Evolutionary conservation across 805 yeast genomes (phyloP).

Genomic region (Monosporozyma aquatica): DNA sequence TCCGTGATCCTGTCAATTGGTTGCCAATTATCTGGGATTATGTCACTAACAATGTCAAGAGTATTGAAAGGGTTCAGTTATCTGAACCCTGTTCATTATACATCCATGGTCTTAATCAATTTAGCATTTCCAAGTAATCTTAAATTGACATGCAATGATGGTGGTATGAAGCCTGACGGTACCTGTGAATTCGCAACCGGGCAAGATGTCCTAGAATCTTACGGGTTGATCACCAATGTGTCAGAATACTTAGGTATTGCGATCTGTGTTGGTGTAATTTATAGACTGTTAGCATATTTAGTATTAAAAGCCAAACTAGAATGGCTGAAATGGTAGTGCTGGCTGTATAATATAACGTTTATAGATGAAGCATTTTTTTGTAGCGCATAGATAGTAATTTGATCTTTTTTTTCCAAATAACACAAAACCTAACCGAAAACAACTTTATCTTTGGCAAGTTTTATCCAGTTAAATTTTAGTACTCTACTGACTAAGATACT

Average conservation of each 20-base stretch:
- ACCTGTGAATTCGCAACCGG: constrained; percentile 47
- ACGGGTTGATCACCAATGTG: constrained; percentile 35
- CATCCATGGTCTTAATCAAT: constrained; percentile 51
- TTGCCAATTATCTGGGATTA: constrained; percentile 73
- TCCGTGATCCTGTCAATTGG: constrained; percentile 61
- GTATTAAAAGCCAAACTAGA: constrained; percentile 23
- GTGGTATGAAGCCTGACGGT: constrained; percentile 28
- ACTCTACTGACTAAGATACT: too few relatives aligned
- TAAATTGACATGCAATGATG: constrained; percentile 42
- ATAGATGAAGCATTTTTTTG: too few relatives aligned
- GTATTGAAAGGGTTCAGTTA: constrained; percentile 66
- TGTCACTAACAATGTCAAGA: constrained; percentile 67
- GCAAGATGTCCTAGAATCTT: constrained; percentile 44
- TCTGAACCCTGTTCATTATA: constrained; percentile 69
- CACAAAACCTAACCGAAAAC: too few relatives aligned
- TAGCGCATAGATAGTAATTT: too few relatives aligned
- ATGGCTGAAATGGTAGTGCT: constrained; percentile 21
- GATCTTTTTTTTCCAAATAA: too few relatives aligned
- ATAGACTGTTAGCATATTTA: constrained; percentile 20
- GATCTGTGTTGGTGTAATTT: constrained; percentile 23
- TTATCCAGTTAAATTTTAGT: too few relatives aligned
- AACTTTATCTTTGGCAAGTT: too few relatives aligned
- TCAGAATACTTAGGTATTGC: constrained; percentile 32
- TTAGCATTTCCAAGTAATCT: constrained; percentile 46
- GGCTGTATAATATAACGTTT: not conserved